Evolutionary conservation across 257 asterid species (phyloP).

Genomic region (Nicotiana otophora): DNA sequence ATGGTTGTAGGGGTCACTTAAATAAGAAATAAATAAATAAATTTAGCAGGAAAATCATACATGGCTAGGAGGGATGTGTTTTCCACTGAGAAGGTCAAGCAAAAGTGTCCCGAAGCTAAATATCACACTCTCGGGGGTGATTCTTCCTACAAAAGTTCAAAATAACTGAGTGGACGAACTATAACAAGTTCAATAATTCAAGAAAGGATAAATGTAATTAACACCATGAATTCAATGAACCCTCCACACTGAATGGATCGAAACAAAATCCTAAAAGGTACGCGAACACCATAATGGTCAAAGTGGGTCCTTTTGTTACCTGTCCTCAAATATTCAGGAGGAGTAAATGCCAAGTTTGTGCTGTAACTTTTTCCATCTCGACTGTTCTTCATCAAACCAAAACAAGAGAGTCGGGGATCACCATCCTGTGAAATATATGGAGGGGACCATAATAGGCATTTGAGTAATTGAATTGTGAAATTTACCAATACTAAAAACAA

Average conservation of each 20-base stretch:
- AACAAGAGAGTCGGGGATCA: conserved; percentile 79
- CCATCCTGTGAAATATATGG: conserved; percentile 42
- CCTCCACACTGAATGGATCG: not conserved
- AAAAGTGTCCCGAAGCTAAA: conserved; percentile 91
- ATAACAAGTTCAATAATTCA: not conserved
- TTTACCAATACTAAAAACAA: not conserved
- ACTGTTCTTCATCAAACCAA: conserved; percentile 72
- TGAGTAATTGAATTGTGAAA: not conserved
- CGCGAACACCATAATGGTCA: not conserved
- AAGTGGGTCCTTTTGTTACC: conserved; percentile 29
- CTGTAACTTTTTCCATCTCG: conserved; percentile 76
- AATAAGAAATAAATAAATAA: not conserved
- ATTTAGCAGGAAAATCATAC: conserved; percentile 40
- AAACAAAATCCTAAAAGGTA: not conserved
- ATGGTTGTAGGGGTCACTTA: not conserved
- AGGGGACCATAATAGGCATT: not conserved
- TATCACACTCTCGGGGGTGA: conserved; percentile 82
- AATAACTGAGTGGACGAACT: conserved; percentile 2
- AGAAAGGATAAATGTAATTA: not conserved
- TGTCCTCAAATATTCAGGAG: conserved; percentile 66
- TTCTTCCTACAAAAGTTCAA: conserved; percentile 51
- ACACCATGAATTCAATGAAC: not conserved
- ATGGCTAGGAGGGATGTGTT: conserved; percentile 95
- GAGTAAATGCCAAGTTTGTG: conserved; percentile 77
- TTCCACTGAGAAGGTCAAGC: conserved; percentile 93